A percentile compares a stretch with the other conserved stretches of the same genome.
Conservation (phyloP, 305 asterid species). For the Fraxinus latifolia region DNA sequence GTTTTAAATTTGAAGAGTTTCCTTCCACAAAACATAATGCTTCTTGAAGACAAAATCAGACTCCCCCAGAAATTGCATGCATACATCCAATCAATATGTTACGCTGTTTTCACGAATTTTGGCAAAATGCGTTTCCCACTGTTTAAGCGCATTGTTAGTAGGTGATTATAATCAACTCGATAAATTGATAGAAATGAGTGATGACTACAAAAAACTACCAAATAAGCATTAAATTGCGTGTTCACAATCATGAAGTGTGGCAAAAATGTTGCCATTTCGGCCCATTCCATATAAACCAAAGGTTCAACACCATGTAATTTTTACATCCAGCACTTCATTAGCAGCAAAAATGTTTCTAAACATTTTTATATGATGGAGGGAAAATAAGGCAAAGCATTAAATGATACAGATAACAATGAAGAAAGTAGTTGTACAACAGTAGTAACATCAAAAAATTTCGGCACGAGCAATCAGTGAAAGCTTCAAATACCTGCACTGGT, state of each 20-base stretch:
- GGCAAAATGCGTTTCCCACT: background rate
- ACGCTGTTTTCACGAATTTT: background rate
- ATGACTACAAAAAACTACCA: background rate
- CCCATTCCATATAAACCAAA: conserved; percentile 2
- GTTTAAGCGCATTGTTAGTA: background rate
- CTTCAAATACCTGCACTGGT: conserved; percentile 67
- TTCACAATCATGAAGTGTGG: conserved; percentile 12
- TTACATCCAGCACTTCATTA: background rate
- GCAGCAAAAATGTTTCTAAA: conserved; percentile 4
- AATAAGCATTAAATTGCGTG: background rate
- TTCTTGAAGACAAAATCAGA: background rate
- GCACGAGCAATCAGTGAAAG: conserved; percentile 18
- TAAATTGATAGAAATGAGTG: too few species aligned
- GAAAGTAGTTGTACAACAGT: background rate
- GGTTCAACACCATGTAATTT: background rate
- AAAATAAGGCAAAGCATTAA: conserved; percentile 10
- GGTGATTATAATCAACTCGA: too few species aligned
- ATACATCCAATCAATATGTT: background rate
- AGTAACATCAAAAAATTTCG: background rate
- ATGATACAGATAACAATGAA: background rate
- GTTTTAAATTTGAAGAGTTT: background rate
- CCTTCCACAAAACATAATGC: background rate
- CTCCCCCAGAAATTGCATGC: background rate
- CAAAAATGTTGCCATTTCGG: background rate
- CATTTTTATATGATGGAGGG: background rate